Base-by-base conservation (phyloP, 208 protist species). In the Leishmania aethiopica region DNA sequence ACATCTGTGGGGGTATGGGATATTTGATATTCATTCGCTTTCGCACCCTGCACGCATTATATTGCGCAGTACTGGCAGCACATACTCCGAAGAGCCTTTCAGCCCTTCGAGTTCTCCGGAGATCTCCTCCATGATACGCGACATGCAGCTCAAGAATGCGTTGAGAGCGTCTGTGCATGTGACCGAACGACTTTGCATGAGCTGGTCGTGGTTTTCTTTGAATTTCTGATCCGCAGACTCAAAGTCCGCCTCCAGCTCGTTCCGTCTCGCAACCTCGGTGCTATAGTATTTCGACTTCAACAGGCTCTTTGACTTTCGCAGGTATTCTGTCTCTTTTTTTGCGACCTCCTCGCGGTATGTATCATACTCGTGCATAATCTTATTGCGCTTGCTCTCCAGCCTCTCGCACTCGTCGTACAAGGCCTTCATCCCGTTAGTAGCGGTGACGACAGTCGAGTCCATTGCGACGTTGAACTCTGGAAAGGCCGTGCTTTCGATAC, bases 311-410 rank as follows among this genome's bases (percentile, higher is more conserved):
- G 81, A 82, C 74, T 93, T 93, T 19, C 90, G 87, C 35, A 73
- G 51, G 80, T 93, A 92, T 73, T 91, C 82, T 5, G 55, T 59
- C 53, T 93, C 88, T 64, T 91, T 91, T 62, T 93, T 91, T 19
- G 47, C 11, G 45, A 92, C 90, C 59, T 90, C 78, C 17, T 88
- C 77, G 72, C 90, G 83, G 80, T 95, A 91, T 10, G 87, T 70
- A 83, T 93, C 89, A 75, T 91, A 95, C 81, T 93, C 82, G 42
- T 86, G 73, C 86, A 91, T 90, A 42, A 86, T 8, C 69, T 88
- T 91, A 55, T 78, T 86, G 64, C 91, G 84, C 51, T 88, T 82
- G n/a, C 59, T 66, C 32, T 92, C 89, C 66, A 91, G 82, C 70
- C 83, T 84, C 40, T 62, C 72, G 79, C 88, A 93, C 81, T 93